These are phyloP conservation scores for Phytophthora capsici DNA, from an alignment of 352 stramenopile species.

Conservation along the genomic window DNA sequence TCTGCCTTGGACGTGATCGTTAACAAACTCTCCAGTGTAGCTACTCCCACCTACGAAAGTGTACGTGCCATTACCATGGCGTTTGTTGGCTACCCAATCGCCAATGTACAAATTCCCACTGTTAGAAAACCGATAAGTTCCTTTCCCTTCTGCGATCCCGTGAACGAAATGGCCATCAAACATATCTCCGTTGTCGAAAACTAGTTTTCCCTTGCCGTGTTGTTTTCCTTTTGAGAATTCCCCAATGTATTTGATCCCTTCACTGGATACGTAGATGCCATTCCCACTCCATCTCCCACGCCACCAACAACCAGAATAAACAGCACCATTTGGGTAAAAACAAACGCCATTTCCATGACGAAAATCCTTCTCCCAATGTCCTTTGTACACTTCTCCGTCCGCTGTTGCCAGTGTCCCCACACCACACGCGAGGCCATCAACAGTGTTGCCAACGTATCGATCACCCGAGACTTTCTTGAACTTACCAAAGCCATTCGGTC, in stretches of 20 bases:
- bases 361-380: conserved; percentile 67
- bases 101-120: conserved; percentile 78
- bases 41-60: conserved; percentile 61
- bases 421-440: conserved; percentile 70
- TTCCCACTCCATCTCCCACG: conserved; percentile 57
- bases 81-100: conserved; percentile 66
- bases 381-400: conserved; percentile 92
- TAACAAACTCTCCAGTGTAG: conserved; percentile 63
- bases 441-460: conserved; percentile 70
- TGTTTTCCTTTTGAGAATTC: conserved; percentile 61
- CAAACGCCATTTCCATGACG: conserved; percentile 72
- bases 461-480: conserved; percentile 79
- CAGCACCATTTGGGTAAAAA: conserved; percentile 77
- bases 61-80: conserved; percentile 77
- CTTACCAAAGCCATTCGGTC: conserved; percentile 62
- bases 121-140: conserved; percentile 67
- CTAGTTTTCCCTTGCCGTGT: conserved; percentile 71
- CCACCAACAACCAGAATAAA: conserved; percentile 81
- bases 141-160: conserved; percentile 60
- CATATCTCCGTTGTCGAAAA: conserved; percentile 80
- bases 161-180: conserved; percentile 78
- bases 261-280: conserved; percentile 71
- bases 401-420: conserved; percentile 77
- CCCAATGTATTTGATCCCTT: conserved; percentile 75
- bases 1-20: conserved; percentile 74